phyloP scores from a whole-genome alignment of 169 alveolate genomes.

The Plasmodium vivax region DNA sequence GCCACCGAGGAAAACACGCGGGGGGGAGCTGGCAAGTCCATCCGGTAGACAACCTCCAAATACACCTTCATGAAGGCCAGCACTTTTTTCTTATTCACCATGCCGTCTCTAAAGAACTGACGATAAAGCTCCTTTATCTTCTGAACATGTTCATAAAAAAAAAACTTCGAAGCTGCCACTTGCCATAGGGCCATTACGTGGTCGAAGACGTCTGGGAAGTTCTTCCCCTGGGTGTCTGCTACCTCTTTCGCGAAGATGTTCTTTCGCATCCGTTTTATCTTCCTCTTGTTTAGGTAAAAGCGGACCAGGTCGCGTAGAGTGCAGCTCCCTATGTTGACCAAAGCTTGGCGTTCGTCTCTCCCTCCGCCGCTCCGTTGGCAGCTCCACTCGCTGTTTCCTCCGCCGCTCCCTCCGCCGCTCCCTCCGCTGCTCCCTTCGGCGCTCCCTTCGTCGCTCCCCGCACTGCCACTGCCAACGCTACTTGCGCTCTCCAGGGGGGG shows the following conservation, averaged over 20 bases:
- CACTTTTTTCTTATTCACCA: slow-evolving; percentile 37
- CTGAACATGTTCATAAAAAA: slow-evolving; percentile 66
- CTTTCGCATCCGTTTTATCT: slow-evolving; percentile 8
- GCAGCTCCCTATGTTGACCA: not conserved
- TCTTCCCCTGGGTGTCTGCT: slow-evolving; percentile 25
- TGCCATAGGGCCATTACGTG: slow-evolving; percentile 38
- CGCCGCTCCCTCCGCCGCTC: not conserved
- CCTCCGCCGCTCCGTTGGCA: not conserved
- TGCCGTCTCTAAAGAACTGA: slow-evolving; percentile 61
- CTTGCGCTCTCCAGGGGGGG: not conserved
- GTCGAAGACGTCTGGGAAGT: slow-evolving; percentile 43
- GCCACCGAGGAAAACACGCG: slow-evolving; percentile 37
- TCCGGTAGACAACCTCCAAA: slow-evolving; percentile 16
- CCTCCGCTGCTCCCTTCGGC: not conserved
- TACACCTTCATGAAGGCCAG: slow-evolving; percentile 29
- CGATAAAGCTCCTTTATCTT: slow-evolving; percentile 37
- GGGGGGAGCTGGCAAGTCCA: slow-evolving; percentile 69
- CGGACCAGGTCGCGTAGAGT: slow-evolving; percentile 9
- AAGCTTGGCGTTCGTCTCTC: not conserved
- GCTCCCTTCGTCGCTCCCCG: not conserved
- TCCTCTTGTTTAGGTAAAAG: slow-evolving; percentile 30
- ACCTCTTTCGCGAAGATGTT: slow-evolving; percentile 28
- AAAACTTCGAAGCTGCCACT: slow-evolving; percentile 2
- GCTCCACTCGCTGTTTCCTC: not conserved
- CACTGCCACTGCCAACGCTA: no score